Percentiles rank a stretch among this genome's conserved stretches.
These are phyloP conservation scores for Kernera saxatilis DNA, from an alignment of 345 rosid genomes.

Conservation along the genomic window DNA sequence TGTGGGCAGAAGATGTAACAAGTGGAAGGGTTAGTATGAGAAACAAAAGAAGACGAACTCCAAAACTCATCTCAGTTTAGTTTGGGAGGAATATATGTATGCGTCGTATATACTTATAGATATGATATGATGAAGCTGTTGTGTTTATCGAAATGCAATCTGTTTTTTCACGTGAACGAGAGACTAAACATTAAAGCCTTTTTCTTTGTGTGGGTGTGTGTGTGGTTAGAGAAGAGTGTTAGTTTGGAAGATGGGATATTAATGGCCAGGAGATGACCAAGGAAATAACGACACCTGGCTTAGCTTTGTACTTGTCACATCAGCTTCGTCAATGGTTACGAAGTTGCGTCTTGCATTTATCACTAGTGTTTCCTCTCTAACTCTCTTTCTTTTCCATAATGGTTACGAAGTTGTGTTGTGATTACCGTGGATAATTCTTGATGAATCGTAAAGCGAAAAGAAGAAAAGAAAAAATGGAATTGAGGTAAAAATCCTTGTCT, in stretches of 20 bases:
- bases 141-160: neutral
- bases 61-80: constrained; percentile 15
- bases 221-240: constrained; percentile 9
- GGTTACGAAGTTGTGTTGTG: no score
- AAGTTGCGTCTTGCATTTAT: neutral
- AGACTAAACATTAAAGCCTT: constrained; percentile 8
- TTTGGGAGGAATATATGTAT: neutral
- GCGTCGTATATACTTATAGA: neutral
- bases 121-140: neutral
- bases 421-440: no score
- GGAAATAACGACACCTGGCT: constrained; percentile 5
- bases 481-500: no score
- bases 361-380: no score
- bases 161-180: constrained; percentile 14
- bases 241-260: constrained; percentile 28
- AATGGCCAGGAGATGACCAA: constrained; percentile 16
- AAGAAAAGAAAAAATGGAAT: no score
- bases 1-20: constrained; percentile 12
- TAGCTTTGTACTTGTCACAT: neutral
- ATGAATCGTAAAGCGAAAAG: no score
- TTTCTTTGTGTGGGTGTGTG: neutral
- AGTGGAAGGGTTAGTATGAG: constrained; percentile 16
- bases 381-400: no score
- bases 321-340: no score
- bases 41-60: constrained; percentile 16